A percentile compares a stretch with the other conserved stretches of the same genome.
Conservation (phyloP, 139 green algal genomes). For the Dunaliella sp. region DNA sequence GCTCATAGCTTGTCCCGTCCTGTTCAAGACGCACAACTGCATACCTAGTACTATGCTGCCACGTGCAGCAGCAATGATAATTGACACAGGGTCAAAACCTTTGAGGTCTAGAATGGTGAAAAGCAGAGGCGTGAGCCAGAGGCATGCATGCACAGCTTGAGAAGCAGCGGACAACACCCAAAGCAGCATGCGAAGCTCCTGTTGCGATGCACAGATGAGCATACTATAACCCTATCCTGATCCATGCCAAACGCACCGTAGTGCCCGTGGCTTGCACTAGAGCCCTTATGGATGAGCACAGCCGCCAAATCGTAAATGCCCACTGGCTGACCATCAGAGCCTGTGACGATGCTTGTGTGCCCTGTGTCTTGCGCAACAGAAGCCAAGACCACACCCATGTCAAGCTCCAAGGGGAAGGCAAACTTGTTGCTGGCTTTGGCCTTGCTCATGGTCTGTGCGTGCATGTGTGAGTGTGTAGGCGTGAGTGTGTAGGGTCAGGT, state of each 20-base stretch:
- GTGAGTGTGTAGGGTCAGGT: neutral
- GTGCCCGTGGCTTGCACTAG: conserved; percentile 72
- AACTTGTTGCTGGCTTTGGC: conserved; percentile 82
- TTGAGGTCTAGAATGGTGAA: too few species aligned
- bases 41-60: too few species aligned
- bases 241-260: conserved; percentile 82
- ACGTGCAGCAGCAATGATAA: too few species aligned
- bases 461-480: neutral
- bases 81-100: too few species aligned
- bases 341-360: neutral
- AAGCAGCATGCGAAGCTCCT: too few species aligned
- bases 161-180: too few species aligned
- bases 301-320: conserved; percentile 67
- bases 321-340: conserved; percentile 1
- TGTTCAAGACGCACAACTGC: too few species aligned
- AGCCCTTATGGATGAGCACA: conserved; percentile 87
- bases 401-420: conserved; percentile 69
- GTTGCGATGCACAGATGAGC: too few species aligned
- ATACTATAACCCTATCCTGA: too few species aligned
- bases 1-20: too few species aligned
- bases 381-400: conserved; percentile 46
- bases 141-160: too few species aligned
- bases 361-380: conserved; percentile 21
- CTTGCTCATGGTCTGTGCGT: conserved; percentile 63
- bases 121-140: too few species aligned